phyloP scores from a whole-genome alignment of 1,284 basidiomycete species.

The Leccinum colubrinum region DNA sequence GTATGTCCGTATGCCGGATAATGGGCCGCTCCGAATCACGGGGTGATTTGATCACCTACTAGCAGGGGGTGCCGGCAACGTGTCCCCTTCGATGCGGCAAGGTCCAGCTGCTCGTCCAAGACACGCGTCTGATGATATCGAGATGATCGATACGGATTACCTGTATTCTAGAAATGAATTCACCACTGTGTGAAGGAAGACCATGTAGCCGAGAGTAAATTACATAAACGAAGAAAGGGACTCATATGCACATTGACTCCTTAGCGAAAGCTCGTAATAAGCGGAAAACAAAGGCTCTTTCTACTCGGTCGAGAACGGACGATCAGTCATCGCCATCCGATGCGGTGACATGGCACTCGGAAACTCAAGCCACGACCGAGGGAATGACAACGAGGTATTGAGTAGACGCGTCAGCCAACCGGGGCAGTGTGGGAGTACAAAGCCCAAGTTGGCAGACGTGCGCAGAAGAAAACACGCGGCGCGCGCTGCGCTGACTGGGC shows the following conservation, averaged over 20 bases:
- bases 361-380: neutral
- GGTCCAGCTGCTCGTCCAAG: neutral
- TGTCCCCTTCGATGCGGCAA: slow-evolving; percentile 3
- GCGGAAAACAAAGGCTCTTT: neutral
- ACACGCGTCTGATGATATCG: slow-evolving; percentile 6
- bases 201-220: slow-evolving; percentile 8
- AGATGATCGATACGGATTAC: slow-evolving; percentile 16
- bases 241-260: neutral
- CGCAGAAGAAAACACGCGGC: slow-evolving; percentile 27
- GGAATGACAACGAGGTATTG: neutral
- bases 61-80: neutral
- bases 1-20: slow-evolving; percentile 3
- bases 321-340: slow-evolving; percentile 4
- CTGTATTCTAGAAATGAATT: slow-evolving; percentile 4
- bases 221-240: slow-evolving; percentile 4
- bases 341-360: neutral
- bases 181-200: neutral
- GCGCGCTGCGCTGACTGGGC: slow-evolving; percentile 4
- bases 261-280: slow-evolving; percentile 9
- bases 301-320: neutral
- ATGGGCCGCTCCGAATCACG: neutral
- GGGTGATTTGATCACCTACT: slow-evolving; percentile 8
- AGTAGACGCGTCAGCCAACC: neutral
- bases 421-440: slow-evolving; percentile 1
- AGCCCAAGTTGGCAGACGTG: neutral